phyloP scores from a whole-genome alignment of 441 rosid species.

The Brassica hybrid region DNA sequence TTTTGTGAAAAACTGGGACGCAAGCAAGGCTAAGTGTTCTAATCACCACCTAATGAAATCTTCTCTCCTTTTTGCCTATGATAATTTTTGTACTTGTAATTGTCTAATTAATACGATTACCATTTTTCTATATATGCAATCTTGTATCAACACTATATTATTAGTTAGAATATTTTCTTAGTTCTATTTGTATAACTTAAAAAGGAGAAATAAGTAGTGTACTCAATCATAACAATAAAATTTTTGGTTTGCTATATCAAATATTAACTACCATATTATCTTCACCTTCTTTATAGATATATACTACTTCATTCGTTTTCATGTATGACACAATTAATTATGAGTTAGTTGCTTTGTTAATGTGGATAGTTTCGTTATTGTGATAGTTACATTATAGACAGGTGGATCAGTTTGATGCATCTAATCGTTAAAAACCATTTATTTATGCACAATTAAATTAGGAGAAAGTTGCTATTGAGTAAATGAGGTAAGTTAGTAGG shows the following conservation, averaged over 20 bases:
- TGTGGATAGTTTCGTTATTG: neutral
- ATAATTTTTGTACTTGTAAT: neutral
- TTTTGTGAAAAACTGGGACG: neutral
- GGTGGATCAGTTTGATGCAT: neutral
- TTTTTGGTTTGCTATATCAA: neutral
- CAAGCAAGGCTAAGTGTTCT: neutral
- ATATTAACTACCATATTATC: neutral
- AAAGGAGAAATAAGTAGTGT: neutral
- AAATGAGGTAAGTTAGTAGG: constrained; percentile 32
- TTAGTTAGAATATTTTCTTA: neutral
- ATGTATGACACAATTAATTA: neutral
- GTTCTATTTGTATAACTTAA: neutral
- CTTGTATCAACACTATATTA: neutral
- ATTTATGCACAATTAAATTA: constrained; percentile 1
- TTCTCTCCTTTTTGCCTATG: neutral
- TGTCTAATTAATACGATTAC: neutral
- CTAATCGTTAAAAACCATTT: neutral
- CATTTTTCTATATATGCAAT: neutral
- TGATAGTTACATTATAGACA: constrained; percentile 1
- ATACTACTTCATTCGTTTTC: neutral
- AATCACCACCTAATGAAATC: neutral
- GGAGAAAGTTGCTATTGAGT: constrained; percentile 13
- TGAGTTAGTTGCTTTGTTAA: neutral
- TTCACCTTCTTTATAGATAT: neutral
- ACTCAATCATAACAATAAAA: neutral